These are phyloP conservation scores for Entoloma clypeatum DNA, from an alignment of 1,284 basidiomycete genomes.

Conservation along the genomic window DNA sequence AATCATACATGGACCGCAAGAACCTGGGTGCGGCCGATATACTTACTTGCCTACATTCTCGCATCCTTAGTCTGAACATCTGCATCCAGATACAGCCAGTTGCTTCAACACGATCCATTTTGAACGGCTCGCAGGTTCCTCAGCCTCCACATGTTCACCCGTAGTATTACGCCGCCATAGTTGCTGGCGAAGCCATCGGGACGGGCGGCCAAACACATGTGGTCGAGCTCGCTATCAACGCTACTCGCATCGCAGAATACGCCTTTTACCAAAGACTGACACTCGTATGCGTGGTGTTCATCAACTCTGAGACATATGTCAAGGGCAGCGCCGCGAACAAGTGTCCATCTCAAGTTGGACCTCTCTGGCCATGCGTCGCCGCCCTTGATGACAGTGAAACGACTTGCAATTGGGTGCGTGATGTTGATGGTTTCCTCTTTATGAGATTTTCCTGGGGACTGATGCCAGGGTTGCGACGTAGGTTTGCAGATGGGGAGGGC, in stretches of 20 bases:
- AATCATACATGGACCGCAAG: conserved; percentile 13
- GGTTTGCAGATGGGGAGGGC: too few relatives aligned
- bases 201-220: conserved; percentile 35
- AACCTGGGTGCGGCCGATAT: conserved; percentile 35
- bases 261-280: conserved; percentile 51
- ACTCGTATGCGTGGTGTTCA: conserved; percentile 50
- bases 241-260: conserved; percentile 56
- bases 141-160: conserved; percentile 55
- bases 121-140: conserved; percentile 46
- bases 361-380: conserved; percentile 29
- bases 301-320: conserved; percentile 55
- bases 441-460: conserved; percentile 37
- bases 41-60: not conserved
- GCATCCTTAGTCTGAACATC: not conserved
- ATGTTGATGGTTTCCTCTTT: conserved; percentile 1
- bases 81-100: conserved; percentile 52
- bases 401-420: conserved; percentile 43
- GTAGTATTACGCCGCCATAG: conserved; percentile 58
- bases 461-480: conserved; percentile 51
- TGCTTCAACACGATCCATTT: conserved; percentile 47
- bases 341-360: conserved; percentile 41
- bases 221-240: conserved; percentile 48
- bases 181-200: conserved; percentile 40
- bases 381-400: conserved; percentile 37
- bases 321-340: conserved; percentile 34